phyloP scores from a whole-genome alignment of 2,329 filamentous ascomycete species.

The Truncatella angustata region DNA sequence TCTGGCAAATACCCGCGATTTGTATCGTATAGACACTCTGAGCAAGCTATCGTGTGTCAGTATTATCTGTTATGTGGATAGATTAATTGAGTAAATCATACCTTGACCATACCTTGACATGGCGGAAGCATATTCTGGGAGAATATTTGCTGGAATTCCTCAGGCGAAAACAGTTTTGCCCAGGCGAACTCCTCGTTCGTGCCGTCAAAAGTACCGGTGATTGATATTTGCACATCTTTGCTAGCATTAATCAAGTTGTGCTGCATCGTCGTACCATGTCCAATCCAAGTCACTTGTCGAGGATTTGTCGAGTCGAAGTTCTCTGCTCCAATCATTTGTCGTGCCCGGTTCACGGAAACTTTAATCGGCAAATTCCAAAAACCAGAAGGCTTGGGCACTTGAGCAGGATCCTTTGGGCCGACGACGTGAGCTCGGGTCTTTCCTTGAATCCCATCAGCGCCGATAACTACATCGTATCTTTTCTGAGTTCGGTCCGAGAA shows the following conservation, averaged over 20 bases:
- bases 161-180: conserved; percentile 27
- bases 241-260: conserved; percentile 22
- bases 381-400: conserved; percentile 20
- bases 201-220: conserved; percentile 14
- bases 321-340: conserved; percentile 23
- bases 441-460: conserved; percentile 24
- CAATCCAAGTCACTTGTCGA: conserved; percentile 25
- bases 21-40: conserved; percentile 29
- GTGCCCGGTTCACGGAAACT: conserved; percentile 23
- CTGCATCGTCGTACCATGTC: conserved; percentile 23
- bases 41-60: conserved; percentile 21
- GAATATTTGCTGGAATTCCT: conserved; percentile 29
- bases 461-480: conserved; percentile 27
- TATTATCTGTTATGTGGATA: neutral
- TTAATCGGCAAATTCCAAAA: conserved; percentile 25
- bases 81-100: conserved; percentile 14
- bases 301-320: conserved; percentile 23
- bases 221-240: conserved; percentile 25
- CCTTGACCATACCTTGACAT: conserved; percentile 26
- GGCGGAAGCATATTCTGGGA: conserved; percentile 16
- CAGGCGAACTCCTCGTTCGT: conserved; percentile 17
- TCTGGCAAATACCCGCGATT: conserved; percentile 24
- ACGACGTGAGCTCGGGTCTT: conserved; percentile 23
- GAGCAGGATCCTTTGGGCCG: conserved; percentile 18
- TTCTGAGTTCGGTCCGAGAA: conserved; percentile 27